phyloP scores from a whole-genome alignment of 1,284 basidiomycete genomes.

The Trichosporon faecale region DNA sequence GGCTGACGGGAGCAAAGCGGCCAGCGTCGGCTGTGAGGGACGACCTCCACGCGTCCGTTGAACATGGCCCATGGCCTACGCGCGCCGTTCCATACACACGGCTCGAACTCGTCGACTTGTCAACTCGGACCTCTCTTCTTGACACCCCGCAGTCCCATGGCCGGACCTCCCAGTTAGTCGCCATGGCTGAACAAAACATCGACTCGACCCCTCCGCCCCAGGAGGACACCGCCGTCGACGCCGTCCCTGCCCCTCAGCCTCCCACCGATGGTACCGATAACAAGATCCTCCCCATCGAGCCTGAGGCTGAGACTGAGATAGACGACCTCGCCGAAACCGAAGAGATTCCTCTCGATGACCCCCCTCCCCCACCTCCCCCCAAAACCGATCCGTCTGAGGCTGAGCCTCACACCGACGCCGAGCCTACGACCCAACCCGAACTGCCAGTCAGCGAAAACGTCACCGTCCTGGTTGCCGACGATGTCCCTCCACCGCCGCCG shows the following conservation, averaged over 20 bases:
- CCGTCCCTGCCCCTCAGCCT: background rate
- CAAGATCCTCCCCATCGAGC: slow-evolving; percentile 6
- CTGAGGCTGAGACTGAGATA: background rate
- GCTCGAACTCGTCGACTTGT: background rate
- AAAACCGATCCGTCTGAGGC: background rate
- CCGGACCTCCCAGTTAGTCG: slow-evolving; percentile 1
- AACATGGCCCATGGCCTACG: background rate
- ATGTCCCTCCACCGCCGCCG: background rate
- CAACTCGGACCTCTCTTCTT: background rate
- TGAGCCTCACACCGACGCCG: background rate
- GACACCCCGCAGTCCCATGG: background rate
- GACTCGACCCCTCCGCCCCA: background rate
- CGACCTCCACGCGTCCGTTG: slow-evolving; percentile 7
- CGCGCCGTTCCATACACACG: background rate
- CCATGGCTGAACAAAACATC: slow-evolving; percentile 6
- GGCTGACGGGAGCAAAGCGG: slow-evolving; percentile 8
- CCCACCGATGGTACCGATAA: background rate
- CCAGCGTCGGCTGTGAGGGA: background rate
- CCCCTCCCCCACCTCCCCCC: background rate
- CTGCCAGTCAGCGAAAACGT: background rate
- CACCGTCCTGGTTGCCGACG: background rate
- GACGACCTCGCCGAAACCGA: background rate
- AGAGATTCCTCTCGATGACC: background rate
- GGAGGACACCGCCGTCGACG: background rate
- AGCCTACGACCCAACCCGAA: background rate